Percentiles rank a stretch among this genome's conserved stretches.
phyloP scores from a whole-genome alignment of 1,284 basidiomycete genomes.

The Paramarasmius palmivorus region DNA sequence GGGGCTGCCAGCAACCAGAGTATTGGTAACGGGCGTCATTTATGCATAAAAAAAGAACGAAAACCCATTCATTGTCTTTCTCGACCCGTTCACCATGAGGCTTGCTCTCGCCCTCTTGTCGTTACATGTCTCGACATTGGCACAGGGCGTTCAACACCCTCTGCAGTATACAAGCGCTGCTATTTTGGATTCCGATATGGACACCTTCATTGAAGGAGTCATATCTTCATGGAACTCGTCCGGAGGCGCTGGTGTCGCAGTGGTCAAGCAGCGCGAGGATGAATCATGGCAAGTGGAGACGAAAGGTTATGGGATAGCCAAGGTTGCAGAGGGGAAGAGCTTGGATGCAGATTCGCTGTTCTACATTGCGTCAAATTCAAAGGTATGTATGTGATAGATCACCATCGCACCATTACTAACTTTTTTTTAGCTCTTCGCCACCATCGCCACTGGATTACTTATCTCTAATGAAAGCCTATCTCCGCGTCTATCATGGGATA shows the following conservation, averaged over 20 bases:
- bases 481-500: slow-evolving; percentile 21
- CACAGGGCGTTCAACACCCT: no score
- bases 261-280: neutral
- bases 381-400: slow-evolving; percentile 11
- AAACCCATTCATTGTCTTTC: no score
- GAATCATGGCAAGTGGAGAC: neutral
- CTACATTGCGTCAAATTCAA: slow-evolving; percentile 13
- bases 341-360: slow-evolving; percentile 6
- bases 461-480: slow-evolving; percentile 21
- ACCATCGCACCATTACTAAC: slow-evolving; percentile 24
- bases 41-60: no score
- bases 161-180: no score
- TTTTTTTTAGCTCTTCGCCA: slow-evolving; percentile 29
- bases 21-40: no score
- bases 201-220: no score
- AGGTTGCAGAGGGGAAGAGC: neutral
- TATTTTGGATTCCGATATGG: no score
- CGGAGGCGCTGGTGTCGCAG: slow-evolving; percentile 1
- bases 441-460: slow-evolving; percentile 21
- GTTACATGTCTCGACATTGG: no score
- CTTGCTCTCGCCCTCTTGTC: no score
- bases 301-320: slow-evolving; percentile 8
- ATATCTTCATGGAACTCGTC: slow-evolving; percentile 7
- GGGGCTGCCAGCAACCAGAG: no score
- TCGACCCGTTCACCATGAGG: no score